phyloP scores from a whole-genome alignment of 805 yeast species.

The Babjeviella inositovora region DNA sequence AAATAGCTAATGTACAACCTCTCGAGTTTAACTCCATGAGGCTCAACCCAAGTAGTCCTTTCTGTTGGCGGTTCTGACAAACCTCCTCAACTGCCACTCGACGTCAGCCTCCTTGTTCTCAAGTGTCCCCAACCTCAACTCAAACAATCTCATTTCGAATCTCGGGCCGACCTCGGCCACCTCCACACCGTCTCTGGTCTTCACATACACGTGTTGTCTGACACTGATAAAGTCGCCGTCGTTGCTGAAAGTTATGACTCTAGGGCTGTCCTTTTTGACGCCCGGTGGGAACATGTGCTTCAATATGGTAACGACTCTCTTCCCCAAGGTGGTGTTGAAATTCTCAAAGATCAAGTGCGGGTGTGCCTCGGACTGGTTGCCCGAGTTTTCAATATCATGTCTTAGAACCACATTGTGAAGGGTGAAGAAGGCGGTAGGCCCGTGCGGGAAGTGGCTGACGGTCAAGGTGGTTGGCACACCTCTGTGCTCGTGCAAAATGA shows the following conservation, averaged over 20 bases:
- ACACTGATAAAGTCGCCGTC: conserved; percentile 86
- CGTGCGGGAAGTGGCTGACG: conserved; percentile 91
- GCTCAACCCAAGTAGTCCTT: conserved; percentile 82
- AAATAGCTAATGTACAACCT: no score
- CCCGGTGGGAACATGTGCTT: conserved; percentile 95
- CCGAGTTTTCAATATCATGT: conserved; percentile 78
- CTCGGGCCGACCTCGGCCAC: conserved; percentile 97
- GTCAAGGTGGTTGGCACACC: conserved; percentile 96
- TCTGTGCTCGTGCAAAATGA: conserved; percentile 88
- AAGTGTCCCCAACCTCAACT: conserved; percentile 74
- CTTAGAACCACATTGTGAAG: conserved; percentile 87
- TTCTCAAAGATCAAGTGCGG: conserved; percentile 93
- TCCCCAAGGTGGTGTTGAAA: conserved; percentile 67
- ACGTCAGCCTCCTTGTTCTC: conserved; percentile 94
- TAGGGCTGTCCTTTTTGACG: conserved; percentile 73
- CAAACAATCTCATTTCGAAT: conserved; percentile 90
- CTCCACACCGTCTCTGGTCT: conserved; percentile 78
- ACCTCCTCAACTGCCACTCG: conserved; percentile 93
- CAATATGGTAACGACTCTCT: conserved; percentile 63
- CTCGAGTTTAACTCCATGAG: conserved; percentile 2
- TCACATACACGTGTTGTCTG: conserved; percentile 88
- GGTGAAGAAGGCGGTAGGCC: conserved; percentile 91
- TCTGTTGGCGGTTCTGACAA: conserved; percentile 88
- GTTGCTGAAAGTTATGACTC: conserved; percentile 89
- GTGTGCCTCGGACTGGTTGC: conserved; percentile 79